These are phyloP conservation scores for Triglochin maritima DNA, from an alignment of 106 monocot genomes.

Conservation along the genomic window DNA sequence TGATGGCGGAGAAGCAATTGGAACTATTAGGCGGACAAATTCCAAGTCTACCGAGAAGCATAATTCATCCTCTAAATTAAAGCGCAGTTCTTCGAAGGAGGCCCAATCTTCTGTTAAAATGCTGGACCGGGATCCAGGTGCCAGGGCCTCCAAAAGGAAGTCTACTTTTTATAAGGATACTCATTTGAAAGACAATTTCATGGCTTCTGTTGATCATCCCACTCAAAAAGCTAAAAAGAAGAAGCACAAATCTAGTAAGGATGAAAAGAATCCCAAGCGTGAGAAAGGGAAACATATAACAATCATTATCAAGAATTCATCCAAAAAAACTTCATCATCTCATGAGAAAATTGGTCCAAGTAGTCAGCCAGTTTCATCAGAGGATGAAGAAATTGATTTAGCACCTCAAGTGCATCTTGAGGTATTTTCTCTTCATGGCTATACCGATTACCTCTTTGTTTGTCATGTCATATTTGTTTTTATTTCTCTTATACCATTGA, in stretches of 20 bases:
- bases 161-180: neutral
- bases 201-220: constrained; percentile 7
- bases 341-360: constrained; percentile 22
- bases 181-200: constrained; percentile 17
- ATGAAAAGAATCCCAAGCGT: constrained; percentile 22
- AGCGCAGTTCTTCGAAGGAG: constrained; percentile 22
- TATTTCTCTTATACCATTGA: neutral
- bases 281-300: constrained; percentile 27
- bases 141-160: constrained; percentile 25
- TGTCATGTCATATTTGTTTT: neutral
- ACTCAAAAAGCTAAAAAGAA: constrained; percentile 40
- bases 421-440: constrained; percentile 28
- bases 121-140: constrained; percentile 9
- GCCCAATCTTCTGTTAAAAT: constrained; percentile 19
- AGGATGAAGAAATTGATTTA: constrained; percentile 30
- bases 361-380: constrained; percentile 17
- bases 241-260: constrained; percentile 15
- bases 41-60: constrained; percentile 17
- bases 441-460: neutral
- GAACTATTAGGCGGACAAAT: constrained; percentile 1
- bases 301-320: constrained; percentile 14
- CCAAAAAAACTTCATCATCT: constrained; percentile 23
- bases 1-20: constrained; percentile 16
- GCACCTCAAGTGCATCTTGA: constrained; percentile 19
- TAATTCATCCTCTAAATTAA: constrained; percentile 10